Conservation (phyloP, 176 grass and related monocot species). For the Pontederia crassipes region DNA sequence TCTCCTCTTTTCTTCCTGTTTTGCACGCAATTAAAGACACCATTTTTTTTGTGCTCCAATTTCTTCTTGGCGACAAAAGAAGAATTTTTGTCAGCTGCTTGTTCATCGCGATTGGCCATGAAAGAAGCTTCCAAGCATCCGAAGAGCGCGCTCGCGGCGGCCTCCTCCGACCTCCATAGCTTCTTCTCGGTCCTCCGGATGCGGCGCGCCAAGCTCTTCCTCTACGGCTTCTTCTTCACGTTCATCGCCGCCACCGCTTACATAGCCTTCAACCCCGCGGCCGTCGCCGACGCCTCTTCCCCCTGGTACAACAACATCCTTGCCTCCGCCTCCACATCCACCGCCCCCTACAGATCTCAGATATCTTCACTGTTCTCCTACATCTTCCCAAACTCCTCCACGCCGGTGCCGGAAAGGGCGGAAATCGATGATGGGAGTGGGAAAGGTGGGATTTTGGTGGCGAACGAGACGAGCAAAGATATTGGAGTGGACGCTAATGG, state of each 20-base stretch:
- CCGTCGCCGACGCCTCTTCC: constrained; percentile 16
- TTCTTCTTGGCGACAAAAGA: too few species aligned
- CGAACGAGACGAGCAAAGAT: constrained; percentile 3
- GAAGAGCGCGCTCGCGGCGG: background rate
- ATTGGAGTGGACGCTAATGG: constrained; percentile 15
- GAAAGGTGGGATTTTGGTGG: constrained; percentile 1
- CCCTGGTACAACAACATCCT: constrained; percentile 60
- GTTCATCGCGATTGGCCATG: constrained; percentile 10
- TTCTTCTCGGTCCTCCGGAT: constrained; percentile 7
- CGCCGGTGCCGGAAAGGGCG: background rate
- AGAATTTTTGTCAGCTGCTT: too few species aligned
- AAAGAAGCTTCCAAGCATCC: constrained; percentile 20
- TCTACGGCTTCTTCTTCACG: constrained; percentile 48
- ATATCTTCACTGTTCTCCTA: constrained; percentile 52
- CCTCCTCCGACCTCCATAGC: constrained; percentile 13
- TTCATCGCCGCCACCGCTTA: constrained; percentile 53
- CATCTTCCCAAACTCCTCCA: constrained; percentile 50
- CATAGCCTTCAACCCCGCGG: constrained; percentile 41
- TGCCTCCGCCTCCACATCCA: constrained; percentile 32
- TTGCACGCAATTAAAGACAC: too few species aligned
- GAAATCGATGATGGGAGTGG: background rate
- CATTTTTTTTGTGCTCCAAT: too few species aligned
- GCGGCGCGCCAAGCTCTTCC: constrained; percentile 42
- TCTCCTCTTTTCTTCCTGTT: too few species aligned
- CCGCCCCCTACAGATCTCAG: constrained; percentile 44